Base-by-base conservation (phyloP, 768 basidiomycete genomes). In the Pleurotus tuoliensis region DNA sequence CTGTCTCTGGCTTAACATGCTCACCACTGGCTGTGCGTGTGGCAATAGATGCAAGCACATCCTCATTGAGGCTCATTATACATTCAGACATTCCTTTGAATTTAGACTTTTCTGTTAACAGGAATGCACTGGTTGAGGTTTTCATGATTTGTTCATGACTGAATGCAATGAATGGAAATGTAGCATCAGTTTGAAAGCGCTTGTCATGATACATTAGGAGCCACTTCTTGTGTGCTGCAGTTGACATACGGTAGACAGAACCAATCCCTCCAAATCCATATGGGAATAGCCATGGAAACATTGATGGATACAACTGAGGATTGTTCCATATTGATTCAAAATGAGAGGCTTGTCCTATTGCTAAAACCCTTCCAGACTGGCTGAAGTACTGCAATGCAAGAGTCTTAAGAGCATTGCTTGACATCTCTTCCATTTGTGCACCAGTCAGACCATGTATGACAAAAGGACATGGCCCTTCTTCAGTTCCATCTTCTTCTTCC, bases 211-310 rank as follows among this genome's bases (percentile, higher is more conserved):
- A 71, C 69, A 71, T 67, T 5, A 76, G 41, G 1, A 69, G 47
- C n/a, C 58, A 39, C 47, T 49, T 45, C 58, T 70, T 70, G 54
- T 73, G 71, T 5, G n/a, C 56, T 8, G 24, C 41, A 20, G 61
- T 58, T 24, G 65, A 61, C 44, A 62, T 9, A 49, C 30, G 11
- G 22, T 41, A 13, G 15, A 55, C 16, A 9, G 54, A 27, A 9
- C 69, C 69, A 22, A 71, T 60, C 3, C 67, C 62, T n/a, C 71
- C 71, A 18, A 62, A 24, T 0, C 76, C 74, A 65, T 76, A 77
- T 4, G 71, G 75, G 66, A 72, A 78, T 1, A 78, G 53, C 69
- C 70, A 72, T 1, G 68, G 71, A 59, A 71, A 66, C 63, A 70
- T 72, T 37, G 57, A 58, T 1, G 69, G 69, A 59, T 67, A 72